These are phyloP conservation scores for Coleophoma crateriformis DNA, from an alignment of 2,329 filamentous ascomycete genomes.

Conservation along the genomic window DNA sequence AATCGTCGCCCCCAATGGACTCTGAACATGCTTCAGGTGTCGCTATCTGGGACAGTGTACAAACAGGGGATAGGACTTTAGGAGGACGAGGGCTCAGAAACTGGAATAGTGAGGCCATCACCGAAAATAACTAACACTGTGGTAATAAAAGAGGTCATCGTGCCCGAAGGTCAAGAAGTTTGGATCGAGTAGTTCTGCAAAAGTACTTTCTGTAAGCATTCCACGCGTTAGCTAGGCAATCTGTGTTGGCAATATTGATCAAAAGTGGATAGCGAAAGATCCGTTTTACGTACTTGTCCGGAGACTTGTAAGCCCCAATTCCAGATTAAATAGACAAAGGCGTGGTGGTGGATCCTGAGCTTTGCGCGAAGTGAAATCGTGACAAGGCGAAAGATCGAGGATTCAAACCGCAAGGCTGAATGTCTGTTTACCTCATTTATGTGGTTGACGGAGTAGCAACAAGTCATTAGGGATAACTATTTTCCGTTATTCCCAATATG, in stretches of 20 bases:
- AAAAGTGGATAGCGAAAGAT: not conserved
- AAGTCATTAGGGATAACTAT: not conserved
- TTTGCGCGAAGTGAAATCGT: no score
- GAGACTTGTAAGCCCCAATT: no score
- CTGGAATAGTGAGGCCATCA: constrained; percentile 32
- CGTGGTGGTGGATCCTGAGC: no score
- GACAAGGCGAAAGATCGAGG: not conserved
- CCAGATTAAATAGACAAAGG: no score
- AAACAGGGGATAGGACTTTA: constrained; percentile 16
- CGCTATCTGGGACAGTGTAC: constrained; percentile 11
- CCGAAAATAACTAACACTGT: constrained; percentile 62
- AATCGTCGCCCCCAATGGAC: constrained; percentile 19
- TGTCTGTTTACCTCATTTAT: not conserved
- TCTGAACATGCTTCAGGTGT: constrained; percentile 22
- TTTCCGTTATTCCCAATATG: no score
- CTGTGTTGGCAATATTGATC: constrained; percentile 1
- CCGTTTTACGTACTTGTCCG: no score
- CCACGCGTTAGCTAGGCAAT: constrained; percentile 21
- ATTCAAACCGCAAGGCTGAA: not conserved
- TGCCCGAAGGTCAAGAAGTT: constrained; percentile 11
- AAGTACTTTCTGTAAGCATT: constrained; percentile 12
- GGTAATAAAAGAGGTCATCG: constrained; percentile 74
- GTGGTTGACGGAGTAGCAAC: not conserved
- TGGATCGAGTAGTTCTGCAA: not conserved
- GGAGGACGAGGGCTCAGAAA: constrained; percentile 15